A percentile compares a stretch with the other conserved stretches of the same genome.
These are phyloP conservation scores for Centrapalus pauciflorus DNA, from an alignment of 129 eudicot species.

Conservation along the genomic window DNA sequence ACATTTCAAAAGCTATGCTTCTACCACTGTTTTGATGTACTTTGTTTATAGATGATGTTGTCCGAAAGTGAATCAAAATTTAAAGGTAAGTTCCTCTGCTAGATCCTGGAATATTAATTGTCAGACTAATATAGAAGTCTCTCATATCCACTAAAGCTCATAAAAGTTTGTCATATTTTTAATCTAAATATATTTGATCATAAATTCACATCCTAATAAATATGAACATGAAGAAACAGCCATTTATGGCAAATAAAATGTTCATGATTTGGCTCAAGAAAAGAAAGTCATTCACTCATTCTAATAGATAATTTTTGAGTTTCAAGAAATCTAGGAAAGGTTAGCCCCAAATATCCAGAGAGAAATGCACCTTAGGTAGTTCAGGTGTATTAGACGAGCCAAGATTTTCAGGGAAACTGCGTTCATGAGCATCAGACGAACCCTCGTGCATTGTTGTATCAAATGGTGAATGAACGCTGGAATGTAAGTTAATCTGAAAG, in stretches of 20 bases:
- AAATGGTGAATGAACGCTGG: conserved; percentile 18
- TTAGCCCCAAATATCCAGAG: neutral
- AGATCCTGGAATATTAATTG: neutral
- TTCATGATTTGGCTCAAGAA: neutral
- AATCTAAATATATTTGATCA: neutral
- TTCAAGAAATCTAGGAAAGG: no score
- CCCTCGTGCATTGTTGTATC: conserved; percentile 20
- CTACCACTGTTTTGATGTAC: neutral
- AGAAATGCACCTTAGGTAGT: conserved; percentile 59
- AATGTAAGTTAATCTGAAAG: conserved; percentile 21
- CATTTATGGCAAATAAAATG: neutral
- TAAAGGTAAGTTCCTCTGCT: neutral
- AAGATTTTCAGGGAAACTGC: conserved; percentile 81
- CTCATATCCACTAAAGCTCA: neutral
- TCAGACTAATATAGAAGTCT: neutral
- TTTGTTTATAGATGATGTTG: neutral
- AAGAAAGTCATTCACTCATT: neutral
- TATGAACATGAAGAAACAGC: neutral
- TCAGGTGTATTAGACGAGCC: conserved; percentile 68
- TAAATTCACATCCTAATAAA: neutral
- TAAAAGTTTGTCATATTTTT: neutral
- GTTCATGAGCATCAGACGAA: conserved; percentile 23
- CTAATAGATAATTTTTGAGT: neutral
- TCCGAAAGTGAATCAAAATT: no score
- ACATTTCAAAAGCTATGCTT: no score